These are phyloP conservation scores for Cydonia oblonga DNA, from an alignment of 331 rosid genomes.

Conservation along the genomic window DNA sequence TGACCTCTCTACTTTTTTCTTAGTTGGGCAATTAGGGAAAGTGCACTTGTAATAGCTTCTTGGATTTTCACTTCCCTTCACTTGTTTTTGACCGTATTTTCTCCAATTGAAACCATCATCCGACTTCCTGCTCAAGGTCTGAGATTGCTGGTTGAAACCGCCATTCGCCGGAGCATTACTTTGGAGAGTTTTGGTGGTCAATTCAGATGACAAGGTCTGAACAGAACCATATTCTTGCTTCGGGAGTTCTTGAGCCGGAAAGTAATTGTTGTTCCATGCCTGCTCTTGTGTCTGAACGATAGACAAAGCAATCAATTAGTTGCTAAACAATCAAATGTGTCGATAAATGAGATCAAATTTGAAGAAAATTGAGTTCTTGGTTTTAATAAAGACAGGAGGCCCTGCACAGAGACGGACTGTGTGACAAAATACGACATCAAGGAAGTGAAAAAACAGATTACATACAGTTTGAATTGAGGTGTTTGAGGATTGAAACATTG, in stretches of 20 bases:
- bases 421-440: background rate
- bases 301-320: background rate
- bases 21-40: slow-evolving; percentile 77
- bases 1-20: slow-evolving; percentile 86
- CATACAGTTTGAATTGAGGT: slow-evolving; percentile 22
- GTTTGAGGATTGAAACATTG: slow-evolving; percentile 41
- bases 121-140: slow-evolving; percentile 51
- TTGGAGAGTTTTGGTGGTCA: slow-evolving; percentile 22
- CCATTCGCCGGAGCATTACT: slow-evolving; percentile 19
- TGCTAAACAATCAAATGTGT: background rate
- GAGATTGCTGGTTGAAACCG: slow-evolving; percentile 35
- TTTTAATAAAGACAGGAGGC: background rate
- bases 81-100: slow-evolving; percentile 94
- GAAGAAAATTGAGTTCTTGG: background rate
- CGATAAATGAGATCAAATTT: background rate
- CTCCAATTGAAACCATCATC: slow-evolving; percentile 98
- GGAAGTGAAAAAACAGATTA: background rate
- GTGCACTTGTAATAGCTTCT: slow-evolving; percentile 96
- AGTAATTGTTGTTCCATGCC: slow-evolving; percentile 33
- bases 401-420: background rate
- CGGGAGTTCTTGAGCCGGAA: slow-evolving; percentile 20
- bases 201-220: slow-evolving; percentile 38
- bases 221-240: slow-evolving; percentile 38
- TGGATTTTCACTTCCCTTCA: slow-evolving; percentile 98
- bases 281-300: slow-evolving; percentile 19